Base-by-base conservation (phyloP, 2,329 filamentous ascomycete species). In the Colletotrichum tropicicola region DNA sequence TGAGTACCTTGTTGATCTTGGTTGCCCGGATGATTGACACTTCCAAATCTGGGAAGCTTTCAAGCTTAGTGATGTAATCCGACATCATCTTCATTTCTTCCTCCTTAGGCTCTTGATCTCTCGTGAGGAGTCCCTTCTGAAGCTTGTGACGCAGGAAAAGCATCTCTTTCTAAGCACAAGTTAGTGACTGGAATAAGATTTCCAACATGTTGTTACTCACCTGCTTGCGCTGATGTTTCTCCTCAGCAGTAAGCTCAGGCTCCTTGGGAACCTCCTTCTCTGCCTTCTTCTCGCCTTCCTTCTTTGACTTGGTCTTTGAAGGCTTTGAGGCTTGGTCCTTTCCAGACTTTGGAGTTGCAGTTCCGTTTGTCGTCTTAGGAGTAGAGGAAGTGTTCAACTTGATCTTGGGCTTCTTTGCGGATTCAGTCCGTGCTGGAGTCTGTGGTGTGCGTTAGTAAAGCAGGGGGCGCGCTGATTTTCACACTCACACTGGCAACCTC, bases 1-100 rank as follows among this genome's bases (percentile, higher is more conserved):
- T 97, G 61, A 99, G 86, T 10, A 99, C 95, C 82, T 99, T 99
- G 88, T 98, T 95, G 79, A 99, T 98, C 85, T 98, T 99, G 67
- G 96, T 99, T 13, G 83, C 84, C 68, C 92, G 89, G 73, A 98
- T 97, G 71, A 98, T 96, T 69, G 89, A 89, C 28, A 92, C 93
- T 75, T 98, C 95, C 5, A 98, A 87, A 69, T 97, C 92, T 1
- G 88, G 82, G 77, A 84, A 91, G 7, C 84, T 87, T 80, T 99
- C 96, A 6, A 99, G 87, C 77, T 97, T 93, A 28, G 85, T 86
- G 61, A 97, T 84, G 72, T 90, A 93, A 17, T 92, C 90, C 5
- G 90, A 90, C 90, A 96, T 94, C 49, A 83, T 80, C 67, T 88
- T 83, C 91, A 95, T 94, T 71, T 95, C 92, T 7, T 94, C 89